Evolutionary conservation across 1,284 basidiomycete species (phyloP), one percentile per base, ranked within the genome.

Genomic region (Austroboletus novae-zelandiae): DNA sequence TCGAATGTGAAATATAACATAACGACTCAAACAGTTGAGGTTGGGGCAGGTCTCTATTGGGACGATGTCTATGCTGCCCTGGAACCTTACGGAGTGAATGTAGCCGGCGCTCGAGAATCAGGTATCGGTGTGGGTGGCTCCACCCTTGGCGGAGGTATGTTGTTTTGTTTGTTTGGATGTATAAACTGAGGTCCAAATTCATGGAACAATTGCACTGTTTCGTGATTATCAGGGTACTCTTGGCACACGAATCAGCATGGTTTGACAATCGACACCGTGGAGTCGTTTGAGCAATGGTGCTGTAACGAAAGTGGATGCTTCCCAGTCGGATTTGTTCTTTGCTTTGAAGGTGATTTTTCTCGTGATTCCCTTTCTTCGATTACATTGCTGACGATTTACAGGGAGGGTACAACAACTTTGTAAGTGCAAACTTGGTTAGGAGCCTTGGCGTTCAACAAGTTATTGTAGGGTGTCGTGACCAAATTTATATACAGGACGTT

Each of bases 341-440:
- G 78, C 65, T 1, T 58, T 81, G 18, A 75, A 74, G 67, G 76
- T 72, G 52, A 27, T 14, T 13, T 23, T 23, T 15, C 23, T 2
- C 15, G 7, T 60, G 31, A 14, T 37, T 25, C 39, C 23, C 9
- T 10, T 40, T 5, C 25, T 40, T 27, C 23, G 27, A 15, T 76
- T 6, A 10, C 7, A 39, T 17, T n/a, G 17, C 8, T 40, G 6
- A 40, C 25, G 8, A 27, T 40, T 20, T 23, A 27, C 25, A 82
- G 79, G 82, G 82, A 40, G 79, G 81, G 9, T 71, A 75, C 58
- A 85, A 85, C 57, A 84, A 84, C 63, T 84, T 82, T 57, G 81
- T 81, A 55, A 59, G 77, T 47, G 41, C 20, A 51, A 48, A 17
- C 42, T 29, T 4, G 27, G 43, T 29, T 40, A 27, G 39, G 40